Percentiles rank a stretch among this genome's conserved stretches.
phyloP scores from a whole-genome alignment of 805 yeast species.

The Ogataea polymorpha region DNA sequence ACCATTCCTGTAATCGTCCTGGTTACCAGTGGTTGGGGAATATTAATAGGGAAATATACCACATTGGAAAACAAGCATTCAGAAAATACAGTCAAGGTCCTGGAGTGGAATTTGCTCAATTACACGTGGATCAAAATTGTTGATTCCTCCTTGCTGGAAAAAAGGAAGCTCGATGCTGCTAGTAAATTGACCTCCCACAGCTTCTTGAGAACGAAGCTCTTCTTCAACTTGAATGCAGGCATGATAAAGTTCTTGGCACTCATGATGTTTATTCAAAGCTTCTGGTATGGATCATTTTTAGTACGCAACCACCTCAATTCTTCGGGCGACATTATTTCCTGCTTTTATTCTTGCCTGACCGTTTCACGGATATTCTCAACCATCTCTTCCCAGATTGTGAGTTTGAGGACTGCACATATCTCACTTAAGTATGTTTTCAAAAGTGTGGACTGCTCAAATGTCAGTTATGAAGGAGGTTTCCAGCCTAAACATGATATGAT shows the following conservation, averaged over 20 bases:
- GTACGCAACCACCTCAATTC: slow-evolving; percentile 48
- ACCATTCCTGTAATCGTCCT: slow-evolving; percentile 65
- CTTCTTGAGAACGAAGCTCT: slow-evolving; percentile 44
- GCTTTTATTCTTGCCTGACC: slow-evolving; percentile 77
- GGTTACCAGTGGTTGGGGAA: slow-evolving; percentile 49
- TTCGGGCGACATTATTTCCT: slow-evolving; percentile 70
- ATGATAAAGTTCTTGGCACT: slow-evolving; percentile 54
- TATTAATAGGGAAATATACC: slow-evolving; percentile 47
- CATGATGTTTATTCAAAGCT: slow-evolving; percentile 83
- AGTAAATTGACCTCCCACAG: slow-evolving; percentile 34
- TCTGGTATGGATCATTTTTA: slow-evolving; percentile 83
- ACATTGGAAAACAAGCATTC: slow-evolving; percentile 54
- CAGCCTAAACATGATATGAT: slow-evolving; percentile 24
- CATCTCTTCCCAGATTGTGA: slow-evolving; percentile 54
- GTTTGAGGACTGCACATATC: slow-evolving; percentile 68
- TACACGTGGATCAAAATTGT: slow-evolving; percentile 59
- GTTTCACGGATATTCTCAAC: slow-evolving; percentile 60
- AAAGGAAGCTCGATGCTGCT: slow-evolving; percentile 36
- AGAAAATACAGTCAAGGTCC: slow-evolving; percentile 52
- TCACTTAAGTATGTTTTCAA: slow-evolving; percentile 52
- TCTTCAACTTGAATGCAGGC: slow-evolving; percentile 54
- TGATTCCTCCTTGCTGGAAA: slow-evolving; percentile 55
- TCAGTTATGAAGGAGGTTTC: slow-evolving; percentile 7
- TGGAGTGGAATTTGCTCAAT: slow-evolving; percentile 69
- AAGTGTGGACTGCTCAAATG: slow-evolving; percentile 31